Percentiles rank a stretch among this genome's conserved stretches.
These are phyloP conservation scores for Schoenoplectus tabernaemontani DNA, from an alignment of 202 grass and related monocot genomes.

Conservation along the genomic window DNA sequence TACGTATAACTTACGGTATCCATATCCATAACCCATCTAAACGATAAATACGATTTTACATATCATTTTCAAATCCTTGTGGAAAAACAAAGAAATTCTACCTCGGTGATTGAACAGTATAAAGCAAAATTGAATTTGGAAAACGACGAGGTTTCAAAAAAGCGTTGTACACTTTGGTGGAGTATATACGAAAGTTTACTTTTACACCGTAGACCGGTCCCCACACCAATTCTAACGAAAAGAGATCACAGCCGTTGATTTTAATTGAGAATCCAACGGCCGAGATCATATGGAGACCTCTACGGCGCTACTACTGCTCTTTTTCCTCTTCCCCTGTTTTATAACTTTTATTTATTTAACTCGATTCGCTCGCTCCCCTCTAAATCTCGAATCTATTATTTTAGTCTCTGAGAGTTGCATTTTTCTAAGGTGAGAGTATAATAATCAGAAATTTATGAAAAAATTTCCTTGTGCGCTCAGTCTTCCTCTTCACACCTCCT, in stretches of 20 bases:
- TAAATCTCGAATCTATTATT: slow-evolving; percentile 22
- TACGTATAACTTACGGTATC: background rate
- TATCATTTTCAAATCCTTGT: background rate
- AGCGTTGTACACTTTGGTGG: background rate
- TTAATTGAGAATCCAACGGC: background rate
- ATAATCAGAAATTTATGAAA: slow-evolving; percentile 5
- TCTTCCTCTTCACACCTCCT: slow-evolving; percentile 21
- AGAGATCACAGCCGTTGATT: background rate
- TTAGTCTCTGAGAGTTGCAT: slow-evolving; percentile 16
- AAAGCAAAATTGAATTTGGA: background rate
- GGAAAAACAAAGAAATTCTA: background rate
- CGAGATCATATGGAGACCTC: background rate
- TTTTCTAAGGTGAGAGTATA: slow-evolving; percentile 24
- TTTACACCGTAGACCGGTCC: background rate
- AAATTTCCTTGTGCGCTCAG: slow-evolving; percentile 1
- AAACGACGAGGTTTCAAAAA: background rate
- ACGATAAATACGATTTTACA: background rate
- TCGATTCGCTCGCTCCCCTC: slow-evolving; percentile 4
- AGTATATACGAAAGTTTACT: background rate
- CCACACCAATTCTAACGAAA: background rate
- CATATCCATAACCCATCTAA: background rate
- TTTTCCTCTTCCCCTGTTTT: background rate
- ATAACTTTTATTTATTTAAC: background rate
- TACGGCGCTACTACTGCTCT: background rate
- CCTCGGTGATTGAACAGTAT: background rate